Evolutionary conservation across 2,329 filamentous ascomycete genomes (phyloP), one percentile per base, ranked within the genome.

Genomic region (Aspergillus transmontanensis): DNA sequence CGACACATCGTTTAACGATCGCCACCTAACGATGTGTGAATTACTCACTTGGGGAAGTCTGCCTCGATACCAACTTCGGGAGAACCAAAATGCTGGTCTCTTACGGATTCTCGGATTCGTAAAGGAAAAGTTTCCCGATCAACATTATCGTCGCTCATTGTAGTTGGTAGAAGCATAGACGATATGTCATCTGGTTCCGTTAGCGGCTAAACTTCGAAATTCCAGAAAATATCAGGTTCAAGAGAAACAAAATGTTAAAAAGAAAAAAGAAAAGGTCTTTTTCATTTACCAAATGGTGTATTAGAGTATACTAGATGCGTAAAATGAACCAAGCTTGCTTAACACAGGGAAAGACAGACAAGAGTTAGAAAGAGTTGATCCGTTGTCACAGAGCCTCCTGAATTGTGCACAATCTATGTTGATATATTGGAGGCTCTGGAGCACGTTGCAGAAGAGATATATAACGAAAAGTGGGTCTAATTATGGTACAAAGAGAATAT

Each of bases 111-210:
- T 39, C 64, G 65, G 46, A 62, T 56, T 45, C 62, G 65, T 63
- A 64, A 57, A 61, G 68, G 64, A 61, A 64, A 65, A 28, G 64
- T 41, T 43, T 65, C 66, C 57, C 34, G 64, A 60, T 66, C 60
- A 60, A 30, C 56, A 64, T 62, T 66, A 59, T 62, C 65, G 58
- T 67, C 66, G 57, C 60, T 69, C 68, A 69, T 69, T 32, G 65
- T 69, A 59, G 55, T 58, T 61, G 61, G 28, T 61, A 41, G 41
- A 50, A 57, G 59, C 36, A 60, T 63, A 59, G 59, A 62, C 60
- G 62, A 68, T 62, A 66, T 61, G 66, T 67, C 66, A 69, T 69
- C 68, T 69, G 63, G 51, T 54, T 48, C 43, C 23, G 59, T 66
- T 57, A 68, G 66, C 50, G 32, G 19, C 56, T 54, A 19, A 60